Conservation (phyloP, 768 basidiomycete genomes). For the Termitomyces sp. region DNA sequence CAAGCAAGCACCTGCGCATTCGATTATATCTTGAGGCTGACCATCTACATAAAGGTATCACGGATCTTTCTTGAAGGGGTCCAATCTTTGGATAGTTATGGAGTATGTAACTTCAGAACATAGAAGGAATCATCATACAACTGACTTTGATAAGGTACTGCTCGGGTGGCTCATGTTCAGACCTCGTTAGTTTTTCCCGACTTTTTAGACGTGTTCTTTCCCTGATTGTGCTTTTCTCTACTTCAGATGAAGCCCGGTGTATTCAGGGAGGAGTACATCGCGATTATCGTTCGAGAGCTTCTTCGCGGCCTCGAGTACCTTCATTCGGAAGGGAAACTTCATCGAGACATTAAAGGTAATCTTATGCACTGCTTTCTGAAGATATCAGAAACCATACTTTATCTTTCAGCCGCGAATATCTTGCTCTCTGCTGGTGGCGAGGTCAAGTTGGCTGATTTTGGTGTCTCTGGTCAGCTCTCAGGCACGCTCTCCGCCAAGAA, state of each 20-base stretch:
- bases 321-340: constrained; percentile 93
- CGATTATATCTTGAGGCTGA: constrained; percentile 10
- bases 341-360: constrained; percentile 98
- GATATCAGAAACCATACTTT: constrained; percentile 3
- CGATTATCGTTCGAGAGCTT: constrained; percentile 92
- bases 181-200: constrained; percentile 60
- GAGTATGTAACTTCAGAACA: constrained; percentile 52
- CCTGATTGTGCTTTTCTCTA: constrained; percentile 13
- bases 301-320: constrained; percentile 92
- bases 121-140: constrained; percentile 1
- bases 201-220: constrained; percentile 11
- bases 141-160: constrained; percentile 64
- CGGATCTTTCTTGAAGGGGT: constrained; percentile 93
- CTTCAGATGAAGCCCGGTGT: constrained; percentile 97
- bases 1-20: constrained; percentile 54
- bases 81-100: constrained; percentile 99
- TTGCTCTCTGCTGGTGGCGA: constrained; percentile 89
- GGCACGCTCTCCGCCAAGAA: constrained; percentile 92
- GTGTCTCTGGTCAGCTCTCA: constrained; percentile 95
- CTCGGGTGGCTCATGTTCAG: constrained; percentile 96
- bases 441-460: constrained; percentile 98
- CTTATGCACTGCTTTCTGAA: not conserved
- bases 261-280: constrained; percentile 98
- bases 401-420: constrained; percentile 81
- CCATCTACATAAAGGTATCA: constrained; percentile 62